Evolutionary conservation across 1,284 basidiomycete genomes (phyloP), one percentile per base, ranked within the genome.

Genomic region (Pyrrhoderma lamaoense): DNA sequence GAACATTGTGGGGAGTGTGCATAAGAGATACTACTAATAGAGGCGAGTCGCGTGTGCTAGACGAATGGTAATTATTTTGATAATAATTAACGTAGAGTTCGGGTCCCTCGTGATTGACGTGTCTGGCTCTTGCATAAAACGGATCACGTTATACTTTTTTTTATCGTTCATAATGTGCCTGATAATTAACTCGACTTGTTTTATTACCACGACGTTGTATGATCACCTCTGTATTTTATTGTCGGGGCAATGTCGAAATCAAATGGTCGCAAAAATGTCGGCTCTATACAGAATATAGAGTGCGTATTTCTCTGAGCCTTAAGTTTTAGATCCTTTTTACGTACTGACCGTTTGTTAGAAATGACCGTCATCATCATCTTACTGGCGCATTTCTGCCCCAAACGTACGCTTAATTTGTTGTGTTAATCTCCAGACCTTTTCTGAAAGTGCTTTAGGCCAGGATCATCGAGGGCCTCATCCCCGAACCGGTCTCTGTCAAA

Each of bases 381-480:
- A 67, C 77, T 8, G 79, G 79, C 43, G 69, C 79, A 4, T 79
- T 84, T 64, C 60, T 75, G 44, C 75, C 79, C 2, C 79, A 82
- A 62, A 83, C 80, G 81, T 83, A 62, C 52, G 72, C 9, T 16
- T 2, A 63, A 42, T n/a, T 42, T 23, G 11, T 42, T 19, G 38
- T 46, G 43, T 36, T 53, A 7, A 11, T n/a, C n/a, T n/a, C n/a
- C 22, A 22, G 16, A 34, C 19, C 25, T 27, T 7, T 16, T 13
- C 3, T 45, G 25, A 35, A n/a, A 11, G 3, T 3, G 3, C n/a
- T 52, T 42, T 22, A 50, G 46, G 18, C 57, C 47, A n/a, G 27
- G 38, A 9, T 49, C 47, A 7, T 53, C 54, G 16, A 50, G 51
- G 27, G 27, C 52, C n/a, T 13, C 34, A 14, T 49, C 54, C 2